phyloP scores from a whole-genome alignment of 768 basidiomycete species.

The Wakefieldia striispora region DNA sequence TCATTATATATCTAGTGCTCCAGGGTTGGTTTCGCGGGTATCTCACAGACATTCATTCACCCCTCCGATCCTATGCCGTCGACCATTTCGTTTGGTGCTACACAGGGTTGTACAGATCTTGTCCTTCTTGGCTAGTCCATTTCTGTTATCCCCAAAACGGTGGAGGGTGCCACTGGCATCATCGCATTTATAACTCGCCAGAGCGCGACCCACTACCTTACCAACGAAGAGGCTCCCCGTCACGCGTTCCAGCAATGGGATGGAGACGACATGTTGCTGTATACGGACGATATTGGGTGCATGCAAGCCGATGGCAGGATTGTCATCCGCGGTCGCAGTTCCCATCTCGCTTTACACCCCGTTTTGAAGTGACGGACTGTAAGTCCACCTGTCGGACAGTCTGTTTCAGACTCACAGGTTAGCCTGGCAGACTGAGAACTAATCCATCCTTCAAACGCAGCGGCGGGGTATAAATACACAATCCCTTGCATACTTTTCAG shows the following conservation, averaged over 20 bases:
- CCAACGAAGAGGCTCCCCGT: slow-evolving; percentile 23
- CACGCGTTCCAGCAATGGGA: slow-evolving; percentile 31
- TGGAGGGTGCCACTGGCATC: slow-evolving; percentile 26
- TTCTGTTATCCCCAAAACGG: slow-evolving; percentile 20
- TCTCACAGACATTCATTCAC: slow-evolving; percentile 29
- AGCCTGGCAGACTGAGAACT: too few species aligned
- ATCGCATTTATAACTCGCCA: slow-evolving; percentile 27
- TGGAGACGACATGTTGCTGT: slow-evolving; percentile 23
- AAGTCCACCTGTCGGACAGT: too few species aligned
- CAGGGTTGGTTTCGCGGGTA: slow-evolving; percentile 30
- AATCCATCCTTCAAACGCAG: too few species aligned
- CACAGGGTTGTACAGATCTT: slow-evolving; percentile 29
- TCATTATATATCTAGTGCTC: slow-evolving; percentile 21
- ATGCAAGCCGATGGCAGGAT: slow-evolving; percentile 28
- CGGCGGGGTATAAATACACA: too few species aligned
- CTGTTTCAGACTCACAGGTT: too few species aligned
- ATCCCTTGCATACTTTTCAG: too few species aligned
- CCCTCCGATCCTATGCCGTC: slow-evolving; percentile 26
- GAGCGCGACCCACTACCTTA: slow-evolving; percentile 27
- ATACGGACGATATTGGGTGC: slow-evolving; percentile 29
- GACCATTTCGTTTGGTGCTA: slow-evolving; percentile 25
- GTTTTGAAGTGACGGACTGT: too few species aligned
- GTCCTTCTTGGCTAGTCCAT: slow-evolving; percentile 25
- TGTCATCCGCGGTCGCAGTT: slow-evolving; percentile 26
- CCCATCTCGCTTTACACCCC: too few species aligned